Conservation (phyloP, 2,329 filamentous ascomycete genomes). For the Trichoderma breve region DNA sequence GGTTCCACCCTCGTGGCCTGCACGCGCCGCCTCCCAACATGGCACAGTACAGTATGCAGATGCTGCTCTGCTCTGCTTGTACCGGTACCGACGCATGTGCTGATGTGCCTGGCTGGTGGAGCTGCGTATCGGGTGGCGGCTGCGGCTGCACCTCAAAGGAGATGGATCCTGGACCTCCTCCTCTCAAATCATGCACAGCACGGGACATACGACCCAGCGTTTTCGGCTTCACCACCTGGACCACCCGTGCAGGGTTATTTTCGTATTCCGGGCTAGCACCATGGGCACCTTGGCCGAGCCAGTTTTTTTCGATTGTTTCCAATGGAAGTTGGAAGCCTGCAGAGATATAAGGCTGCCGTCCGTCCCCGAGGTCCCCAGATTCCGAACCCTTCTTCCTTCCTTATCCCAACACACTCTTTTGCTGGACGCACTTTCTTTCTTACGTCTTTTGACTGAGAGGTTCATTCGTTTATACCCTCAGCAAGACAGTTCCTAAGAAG, state of each 20-base stretch:
- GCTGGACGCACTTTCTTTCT: conserved; percentile 16
- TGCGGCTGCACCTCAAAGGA: conserved; percentile 19
- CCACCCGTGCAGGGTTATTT: conserved; percentile 22
- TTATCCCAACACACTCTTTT: conserved; percentile 20
- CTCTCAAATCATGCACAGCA: conserved; percentile 19
- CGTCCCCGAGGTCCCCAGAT: conserved; percentile 11
- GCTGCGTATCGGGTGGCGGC: conserved; percentile 9
- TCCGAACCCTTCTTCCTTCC: conserved; percentile 10
- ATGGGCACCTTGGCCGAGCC: conserved; percentile 3
- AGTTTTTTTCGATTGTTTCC: background rate
- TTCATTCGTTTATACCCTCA: conserved; percentile 20
- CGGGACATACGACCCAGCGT: conserved; percentile 7
- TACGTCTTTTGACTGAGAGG: conserved; percentile 11
- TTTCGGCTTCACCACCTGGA: conserved; percentile 11
- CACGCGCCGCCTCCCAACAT: background rate
- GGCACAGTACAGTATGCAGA: conserved; percentile 2
- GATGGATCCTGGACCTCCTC: conserved; percentile 15
- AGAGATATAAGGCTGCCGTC: conserved; percentile 21
- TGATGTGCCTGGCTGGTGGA: conserved; percentile 7
- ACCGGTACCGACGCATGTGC: conserved; percentile 3
- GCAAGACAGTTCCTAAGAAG: conserved; percentile 7
- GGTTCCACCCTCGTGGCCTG: conserved; percentile 1
- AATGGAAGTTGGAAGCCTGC: conserved; percentile 15
- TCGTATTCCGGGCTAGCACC: conserved; percentile 23
- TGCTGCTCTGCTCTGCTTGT: conserved; percentile 1